Conservation (phyloP, 225 moss, liverwort and hornwort genomes). For the Physcomitrium patens region DNA sequence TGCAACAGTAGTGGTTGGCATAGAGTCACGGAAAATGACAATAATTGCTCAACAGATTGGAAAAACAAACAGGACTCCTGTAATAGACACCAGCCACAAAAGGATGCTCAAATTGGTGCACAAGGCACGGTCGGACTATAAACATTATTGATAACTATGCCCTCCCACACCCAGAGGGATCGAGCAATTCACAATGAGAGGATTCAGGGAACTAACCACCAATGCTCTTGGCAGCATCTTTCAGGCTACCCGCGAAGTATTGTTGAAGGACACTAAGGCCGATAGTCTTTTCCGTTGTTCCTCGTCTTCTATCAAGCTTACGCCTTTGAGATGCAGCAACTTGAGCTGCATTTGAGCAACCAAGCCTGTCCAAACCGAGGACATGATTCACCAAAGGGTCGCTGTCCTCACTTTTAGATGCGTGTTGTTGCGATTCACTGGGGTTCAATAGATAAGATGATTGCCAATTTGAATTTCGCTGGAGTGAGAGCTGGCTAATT, state of each 20-base stretch:
- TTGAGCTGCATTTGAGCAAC: conserved; percentile 33
- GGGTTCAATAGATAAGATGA: conserved; percentile 1
- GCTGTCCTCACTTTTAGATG: background rate
- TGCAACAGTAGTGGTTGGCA: background rate
- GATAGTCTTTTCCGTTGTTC: conserved; percentile 80
- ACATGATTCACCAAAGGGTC: conserved; percentile 18
- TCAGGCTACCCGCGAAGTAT: conserved; percentile 86
- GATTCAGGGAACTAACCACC: conserved; percentile 61
- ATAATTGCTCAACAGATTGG: background rate
- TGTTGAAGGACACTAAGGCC: conserved; percentile 76
- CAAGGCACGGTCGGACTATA: background rate
- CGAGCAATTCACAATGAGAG: background rate
- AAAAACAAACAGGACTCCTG: background rate
- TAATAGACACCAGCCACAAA: background rate
- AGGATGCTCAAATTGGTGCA: background rate
- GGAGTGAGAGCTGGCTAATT: conserved; percentile 26
- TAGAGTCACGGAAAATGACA: background rate
- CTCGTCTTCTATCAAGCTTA: conserved; percentile 76
- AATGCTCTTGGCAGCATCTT: conserved; percentile 92
- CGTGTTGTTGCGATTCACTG: conserved; percentile 11
- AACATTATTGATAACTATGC: background rate
- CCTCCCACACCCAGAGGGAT: background rate
- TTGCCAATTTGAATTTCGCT: conserved; percentile 9
- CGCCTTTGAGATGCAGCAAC: conserved; percentile 62
- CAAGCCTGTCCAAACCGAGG: conserved; percentile 1